phyloP scores from a whole-genome alignment of 164 flowering plant genomes.

The Malania oleifera region DNA sequence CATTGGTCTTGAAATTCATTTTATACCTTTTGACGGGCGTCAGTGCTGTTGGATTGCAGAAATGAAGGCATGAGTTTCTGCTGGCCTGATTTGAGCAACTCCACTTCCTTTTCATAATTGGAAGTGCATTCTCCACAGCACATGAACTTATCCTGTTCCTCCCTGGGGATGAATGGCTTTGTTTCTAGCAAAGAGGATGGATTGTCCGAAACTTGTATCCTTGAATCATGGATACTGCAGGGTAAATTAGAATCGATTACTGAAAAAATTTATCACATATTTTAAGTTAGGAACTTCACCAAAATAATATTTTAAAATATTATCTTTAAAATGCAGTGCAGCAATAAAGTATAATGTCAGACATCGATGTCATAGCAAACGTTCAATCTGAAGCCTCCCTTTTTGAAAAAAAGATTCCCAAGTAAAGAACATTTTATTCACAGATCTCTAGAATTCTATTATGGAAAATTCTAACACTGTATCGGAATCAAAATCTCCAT shows the following conservation, averaged over 20 bases:
- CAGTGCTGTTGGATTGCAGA: conserved; percentile 43
- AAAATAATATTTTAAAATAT: no score
- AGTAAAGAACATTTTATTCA: no score
- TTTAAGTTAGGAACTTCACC: no score
- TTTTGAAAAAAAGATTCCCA: no score
- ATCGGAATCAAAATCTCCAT: no score
- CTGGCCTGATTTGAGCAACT: conserved; percentile 34
- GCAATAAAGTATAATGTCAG: no score
- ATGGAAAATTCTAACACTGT: no score
- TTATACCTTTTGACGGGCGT: conserved; percentile 44
- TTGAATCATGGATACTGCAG: conserved; percentile 52
- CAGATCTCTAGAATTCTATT: no score
- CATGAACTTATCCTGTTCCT: conserved; percentile 48
- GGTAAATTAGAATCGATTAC: not conserved
- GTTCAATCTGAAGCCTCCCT: no score
- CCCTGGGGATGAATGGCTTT: conserved; percentile 30
- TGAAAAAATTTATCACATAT: no score
- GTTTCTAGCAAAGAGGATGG: conserved; percentile 33
- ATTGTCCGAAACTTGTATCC: conserved; percentile 25
- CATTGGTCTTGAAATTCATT: not conserved
- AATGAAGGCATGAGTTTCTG: conserved; percentile 52
- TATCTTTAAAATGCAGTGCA: no score
- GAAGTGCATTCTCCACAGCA: conserved; percentile 69
- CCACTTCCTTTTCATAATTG: conserved; percentile 67
- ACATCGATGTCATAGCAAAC: no score